phyloP scores from a whole-genome alignment of 208 protist species.

The Crithidia bombi region DNA sequence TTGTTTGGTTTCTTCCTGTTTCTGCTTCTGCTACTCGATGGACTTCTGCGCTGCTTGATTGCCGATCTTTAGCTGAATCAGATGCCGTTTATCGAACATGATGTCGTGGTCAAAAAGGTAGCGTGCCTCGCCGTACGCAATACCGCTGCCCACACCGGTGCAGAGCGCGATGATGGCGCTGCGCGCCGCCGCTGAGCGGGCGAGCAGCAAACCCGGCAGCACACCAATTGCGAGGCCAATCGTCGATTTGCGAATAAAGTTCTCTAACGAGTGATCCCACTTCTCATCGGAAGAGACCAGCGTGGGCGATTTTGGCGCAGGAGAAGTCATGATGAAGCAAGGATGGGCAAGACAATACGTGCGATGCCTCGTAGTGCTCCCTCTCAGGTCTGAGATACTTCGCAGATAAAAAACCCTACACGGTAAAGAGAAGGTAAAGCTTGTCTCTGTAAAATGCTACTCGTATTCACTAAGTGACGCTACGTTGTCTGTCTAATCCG shows the following conservation, averaged over 20 bases:
- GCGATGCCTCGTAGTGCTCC: too few species aligned
- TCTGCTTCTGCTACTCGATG: neutral
- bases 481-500: too few species aligned
- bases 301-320: constrained; percentile 13
- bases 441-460: too few species aligned
- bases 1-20: too few species aligned
- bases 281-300: constrained; percentile 80
- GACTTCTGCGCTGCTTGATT: constrained; percentile 15
- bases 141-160: constrained; percentile 78
- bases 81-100: constrained; percentile 84
- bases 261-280: constrained; percentile 91
- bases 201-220: constrained; percentile 76
- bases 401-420: too few species aligned
- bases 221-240: constrained; percentile 78
- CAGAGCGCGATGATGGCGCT: constrained; percentile 63
- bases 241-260: constrained; percentile 83
- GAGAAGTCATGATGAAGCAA: constrained; percentile 8
- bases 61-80: constrained; percentile 54
- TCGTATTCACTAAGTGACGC: too few species aligned
- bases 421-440: too few species aligned
- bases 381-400: too few species aligned
- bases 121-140: constrained; percentile 86
- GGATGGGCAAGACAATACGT: too few species aligned
- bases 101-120: constrained; percentile 92
- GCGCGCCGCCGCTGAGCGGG: constrained; percentile 66